phyloP scores from a whole-genome alignment of 257 asterid genomes.

The Solanum lignicaule region DNA sequence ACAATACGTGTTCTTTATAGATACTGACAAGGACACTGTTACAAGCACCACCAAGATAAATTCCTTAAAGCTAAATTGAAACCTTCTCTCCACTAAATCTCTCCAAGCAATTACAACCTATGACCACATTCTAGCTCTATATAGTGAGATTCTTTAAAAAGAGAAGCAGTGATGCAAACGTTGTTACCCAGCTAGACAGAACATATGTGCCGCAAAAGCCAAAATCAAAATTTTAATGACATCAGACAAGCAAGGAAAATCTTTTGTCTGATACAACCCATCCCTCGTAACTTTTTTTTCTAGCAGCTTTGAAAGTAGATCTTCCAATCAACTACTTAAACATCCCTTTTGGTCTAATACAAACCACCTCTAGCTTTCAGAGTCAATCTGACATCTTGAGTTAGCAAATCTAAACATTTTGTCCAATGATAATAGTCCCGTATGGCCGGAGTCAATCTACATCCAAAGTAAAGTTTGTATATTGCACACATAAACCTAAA shows the following conservation, averaged over 20 bases:
- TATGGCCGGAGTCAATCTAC: neutral
- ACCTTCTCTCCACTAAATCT: neutral
- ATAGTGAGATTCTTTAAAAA: neutral
- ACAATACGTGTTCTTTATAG: neutral
- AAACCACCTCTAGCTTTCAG: neutral
- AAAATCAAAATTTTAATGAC: neutral
- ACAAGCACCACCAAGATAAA: neutral
- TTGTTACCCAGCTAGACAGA: neutral
- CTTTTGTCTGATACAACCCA: neutral
- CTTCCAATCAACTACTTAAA: neutral
- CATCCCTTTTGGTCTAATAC: neutral
- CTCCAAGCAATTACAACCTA: neutral
- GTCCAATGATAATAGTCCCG: neutral
- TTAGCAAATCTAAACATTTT: neutral
- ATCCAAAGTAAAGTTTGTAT: neutral
- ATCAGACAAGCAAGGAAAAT: neutral
- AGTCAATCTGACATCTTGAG: neutral
- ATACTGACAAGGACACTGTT: neutral
- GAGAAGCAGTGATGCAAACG: neutral
- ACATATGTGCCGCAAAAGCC: neutral
- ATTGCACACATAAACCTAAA: neutral
- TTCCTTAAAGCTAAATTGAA: neutral
- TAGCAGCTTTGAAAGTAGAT: neutral
- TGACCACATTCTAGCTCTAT: neutral
- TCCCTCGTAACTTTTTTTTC: neutral